Base-by-base conservation (phyloP, 352 stramenopile genomes). In the Pythium pyrilobum region DNA sequence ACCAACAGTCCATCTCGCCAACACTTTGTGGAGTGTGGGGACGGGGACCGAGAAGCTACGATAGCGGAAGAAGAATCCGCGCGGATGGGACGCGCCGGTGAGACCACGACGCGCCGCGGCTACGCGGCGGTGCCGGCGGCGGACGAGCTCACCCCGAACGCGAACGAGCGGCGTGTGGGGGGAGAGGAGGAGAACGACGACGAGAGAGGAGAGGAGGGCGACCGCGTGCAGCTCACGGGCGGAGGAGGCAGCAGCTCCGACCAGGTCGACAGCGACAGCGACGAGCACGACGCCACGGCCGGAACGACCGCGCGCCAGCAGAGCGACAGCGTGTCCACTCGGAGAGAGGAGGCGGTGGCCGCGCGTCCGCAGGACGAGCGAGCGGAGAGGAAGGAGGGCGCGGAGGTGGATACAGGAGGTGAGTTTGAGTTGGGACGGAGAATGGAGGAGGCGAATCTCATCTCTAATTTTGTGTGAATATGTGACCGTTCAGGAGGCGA, bases 121-220 rank as follows among this genome's bases (percentile, higher is more conserved):
- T 90, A 90, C 67, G 75, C 71, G 41, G 69, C 77, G 34, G 49
- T 90, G 21, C 72, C 74, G 2, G 67, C 63, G 0, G 62, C 68
- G 3, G 74, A 73, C 36, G 70, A 57, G 23, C 41, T 52, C 21
- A 56, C 50, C 16, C 51, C 57, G 7, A 38, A 72, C 76, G 66
- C 51, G 46, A 29, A 69, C 58, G 38, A 68, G 71, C 44, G 67
- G 55, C 33, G 59, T 67, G 39, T 6, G 8, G 44, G 65, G 16
- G 59, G 49, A 0, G 51, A 70, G 5, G 64, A 64, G 31, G 57
- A 47, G 6, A 41, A 52, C 24, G 45, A 59, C 32, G 55, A 47
- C 25, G 46, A 66, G 31, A 40, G 60, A 40, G n/a, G n/a, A n/a
- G n/a, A n/a, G 10, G 62, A 52, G 12, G 42, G 58, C 29, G 57